phyloP scores from a whole-genome alignment of 495 filamentous ascomycete genomes.

The Aspergillus mulundensis region DNA sequence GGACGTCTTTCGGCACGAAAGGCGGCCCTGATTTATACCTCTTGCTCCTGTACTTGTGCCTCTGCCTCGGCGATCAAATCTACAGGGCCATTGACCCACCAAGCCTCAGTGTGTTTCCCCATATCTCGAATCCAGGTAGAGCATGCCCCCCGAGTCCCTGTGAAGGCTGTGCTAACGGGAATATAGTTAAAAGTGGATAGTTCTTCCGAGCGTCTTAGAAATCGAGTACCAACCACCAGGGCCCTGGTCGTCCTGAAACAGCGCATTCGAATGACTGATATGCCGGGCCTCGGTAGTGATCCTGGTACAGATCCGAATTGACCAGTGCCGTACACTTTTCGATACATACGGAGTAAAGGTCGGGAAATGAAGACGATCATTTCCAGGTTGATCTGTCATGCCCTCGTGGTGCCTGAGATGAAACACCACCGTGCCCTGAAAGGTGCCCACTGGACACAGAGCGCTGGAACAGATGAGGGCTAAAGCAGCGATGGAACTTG shows the following conservation, averaged over 20 bases:
- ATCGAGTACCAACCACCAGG: neutral
- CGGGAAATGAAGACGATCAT: neutral
- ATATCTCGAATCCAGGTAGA: neutral
- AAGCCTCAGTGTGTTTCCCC: neutral
- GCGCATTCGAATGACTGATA: neutral
- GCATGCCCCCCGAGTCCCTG: neutral
- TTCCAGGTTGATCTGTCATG: neutral
- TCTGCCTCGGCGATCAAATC: neutral
- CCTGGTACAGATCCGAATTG: neutral
- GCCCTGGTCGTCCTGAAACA: neutral
- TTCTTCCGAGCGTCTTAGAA: neutral
- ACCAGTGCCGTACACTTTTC: neutral
- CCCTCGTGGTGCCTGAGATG: neutral
- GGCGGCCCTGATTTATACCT: neutral
- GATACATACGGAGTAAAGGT: neutral
- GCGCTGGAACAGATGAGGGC: neutral
- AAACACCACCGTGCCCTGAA: neutral
- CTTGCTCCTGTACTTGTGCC: neutral
- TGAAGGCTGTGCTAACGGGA: neutral
- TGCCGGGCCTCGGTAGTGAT: neutral
- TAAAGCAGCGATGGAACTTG: neutral
- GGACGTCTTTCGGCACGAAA: neutral
- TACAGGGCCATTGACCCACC: neutral
- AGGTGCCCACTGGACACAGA: neutral
- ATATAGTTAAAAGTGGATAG: neutral